A percentile compares a stretch with the other conserved stretches of the same genome.
phyloP scores from a whole-genome alignment of 2,329 filamentous ascomycete genomes.

The Colletotrichum destructivum region DNA sequence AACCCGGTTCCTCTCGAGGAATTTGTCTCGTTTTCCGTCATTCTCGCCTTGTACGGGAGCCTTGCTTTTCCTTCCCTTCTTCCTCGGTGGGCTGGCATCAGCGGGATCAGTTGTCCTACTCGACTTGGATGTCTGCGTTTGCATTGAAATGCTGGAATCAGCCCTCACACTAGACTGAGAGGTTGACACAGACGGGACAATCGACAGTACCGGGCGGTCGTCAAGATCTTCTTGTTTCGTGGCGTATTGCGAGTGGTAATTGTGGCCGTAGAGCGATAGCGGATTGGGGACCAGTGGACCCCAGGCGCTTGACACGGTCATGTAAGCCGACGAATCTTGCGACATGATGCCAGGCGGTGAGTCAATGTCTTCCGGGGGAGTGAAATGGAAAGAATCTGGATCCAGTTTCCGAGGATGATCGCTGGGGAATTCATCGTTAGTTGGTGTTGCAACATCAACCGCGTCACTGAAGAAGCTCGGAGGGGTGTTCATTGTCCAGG shows the following conservation, averaged over 20 bases:
- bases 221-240: constrained; percentile 34
- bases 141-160: constrained; percentile 24
- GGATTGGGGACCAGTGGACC: constrained; percentile 26
- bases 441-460: constrained; percentile 39
- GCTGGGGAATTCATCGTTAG: constrained; percentile 40
- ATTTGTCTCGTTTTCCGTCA: constrained; percentile 65
- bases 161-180: constrained; percentile 25
- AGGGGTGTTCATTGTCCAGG: constrained; percentile 40
- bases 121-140: constrained; percentile 25
- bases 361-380: constrained; percentile 12
- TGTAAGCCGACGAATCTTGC: constrained; percentile 31
- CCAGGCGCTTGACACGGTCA: constrained; percentile 30
- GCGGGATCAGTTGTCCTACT: constrained; percentile 43
- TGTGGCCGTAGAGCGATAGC: constrained; percentile 19
- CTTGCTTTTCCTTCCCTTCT: constrained; percentile 48
- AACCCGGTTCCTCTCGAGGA: constrained; percentile 79
- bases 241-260: constrained; percentile 32
- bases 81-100: constrained; percentile 43
- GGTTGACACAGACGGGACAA: constrained; percentile 22
- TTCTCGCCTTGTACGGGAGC: constrained; percentile 50
- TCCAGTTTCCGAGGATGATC: constrained; percentile 35
- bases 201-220: constrained; percentile 14
- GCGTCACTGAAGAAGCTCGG: constrained; percentile 42
- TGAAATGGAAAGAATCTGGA: constrained; percentile 20
- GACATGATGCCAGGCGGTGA: constrained; percentile 22